Percentiles rank a stretch among this genome's conserved stretches.
Evolutionary conservation across 1,139 yeast species (phyloP).

Genomic region (Geotrichum aggregatum): DNA sequence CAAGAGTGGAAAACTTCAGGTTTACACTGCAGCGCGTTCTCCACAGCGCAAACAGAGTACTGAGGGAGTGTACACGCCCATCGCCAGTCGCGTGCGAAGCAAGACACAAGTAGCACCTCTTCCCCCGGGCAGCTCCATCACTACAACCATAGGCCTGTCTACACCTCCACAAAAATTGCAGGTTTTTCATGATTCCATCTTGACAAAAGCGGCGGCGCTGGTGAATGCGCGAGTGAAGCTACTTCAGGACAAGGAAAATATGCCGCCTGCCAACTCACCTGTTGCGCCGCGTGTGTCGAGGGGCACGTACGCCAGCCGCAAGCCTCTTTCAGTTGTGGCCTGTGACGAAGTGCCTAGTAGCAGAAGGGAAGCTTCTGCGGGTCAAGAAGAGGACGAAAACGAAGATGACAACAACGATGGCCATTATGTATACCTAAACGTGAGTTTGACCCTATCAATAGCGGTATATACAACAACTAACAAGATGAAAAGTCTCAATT

Average conservation of each 20-base stretch:
- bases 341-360: not conserved
- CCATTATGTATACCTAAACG: not conserved
- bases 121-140: not conserved
- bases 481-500: constrained; percentile 4
- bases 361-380: not conserved
- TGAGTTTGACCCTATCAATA: too few species aligned
- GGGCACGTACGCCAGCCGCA: not conserved
- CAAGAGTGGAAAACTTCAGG: not conserved
- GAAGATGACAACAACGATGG: not conserved
- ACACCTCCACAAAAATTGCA: constrained; percentile 5
- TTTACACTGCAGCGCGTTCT: not conserved
- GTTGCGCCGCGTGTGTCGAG: not conserved
- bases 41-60: too few species aligned
- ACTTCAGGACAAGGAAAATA: constrained; percentile 17
- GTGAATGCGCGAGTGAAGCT: constrained; percentile 14
- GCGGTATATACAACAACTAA: too few species aligned
- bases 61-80: not conserved
- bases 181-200: constrained; percentile 2
- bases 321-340: not conserved
- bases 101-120: not conserved
- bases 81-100: not conserved
- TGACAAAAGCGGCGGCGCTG: constrained; percentile 12
- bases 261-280: constrained; percentile 11
- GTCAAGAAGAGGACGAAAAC: not conserved
- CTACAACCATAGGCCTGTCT: not conserved